Conservation (phyloP, 2,329 filamentous ascomycete genomes). For the Claviceps pusilla region DNA sequence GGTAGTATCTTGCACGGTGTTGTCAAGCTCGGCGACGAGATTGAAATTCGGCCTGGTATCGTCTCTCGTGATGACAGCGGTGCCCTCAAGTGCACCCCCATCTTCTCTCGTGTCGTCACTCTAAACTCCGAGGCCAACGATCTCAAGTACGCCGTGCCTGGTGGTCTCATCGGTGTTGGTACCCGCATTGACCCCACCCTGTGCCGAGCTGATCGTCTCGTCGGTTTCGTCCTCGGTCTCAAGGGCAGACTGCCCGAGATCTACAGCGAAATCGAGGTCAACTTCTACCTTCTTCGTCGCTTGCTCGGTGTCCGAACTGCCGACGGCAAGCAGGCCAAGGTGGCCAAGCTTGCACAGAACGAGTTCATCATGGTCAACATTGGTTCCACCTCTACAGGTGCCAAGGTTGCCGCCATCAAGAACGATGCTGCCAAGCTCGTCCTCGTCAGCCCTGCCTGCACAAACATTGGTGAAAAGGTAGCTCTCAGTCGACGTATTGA, state of each 20-base stretch:
- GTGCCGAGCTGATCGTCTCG: slow-evolving; percentile 95
- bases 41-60: slow-evolving; percentile 97
- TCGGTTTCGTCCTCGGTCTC: slow-evolving; percentile 92
- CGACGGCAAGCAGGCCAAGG: slow-evolving; percentile 98
- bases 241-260: slow-evolving; percentile 89
- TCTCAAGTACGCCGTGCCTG: slow-evolving; percentile 93
- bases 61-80: slow-evolving; percentile 90
- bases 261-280: slow-evolving; percentile 96
- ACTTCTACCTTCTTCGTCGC: slow-evolving; percentile 94
- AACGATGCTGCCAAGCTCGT: slow-evolving; percentile 93
- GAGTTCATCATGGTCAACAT: slow-evolving; percentile 99
- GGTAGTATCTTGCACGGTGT: slow-evolving; percentile 94
- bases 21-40: slow-evolving; percentile 91
- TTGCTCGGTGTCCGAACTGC: slow-evolving; percentile 93
- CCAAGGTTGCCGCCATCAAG: slow-evolving; percentile 93
- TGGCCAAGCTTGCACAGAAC: slow-evolving; percentile 94
- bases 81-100: slow-evolving; percentile 89
- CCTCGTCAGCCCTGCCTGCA: slow-evolving; percentile 87
- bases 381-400: slow-evolving; percentile 89
- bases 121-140: slow-evolving; percentile 97
- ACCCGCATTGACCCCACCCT: slow-evolving; percentile 95
- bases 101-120: slow-evolving; percentile 87
- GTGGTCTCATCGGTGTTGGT: slow-evolving; percentile 94
- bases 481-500: slow-evolving; percentile 91
- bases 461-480: slow-evolving; percentile 95